Evolutionary conservation across 306 rosid genomes (phyloP).

Genomic region (Quercus dentata): DNA sequence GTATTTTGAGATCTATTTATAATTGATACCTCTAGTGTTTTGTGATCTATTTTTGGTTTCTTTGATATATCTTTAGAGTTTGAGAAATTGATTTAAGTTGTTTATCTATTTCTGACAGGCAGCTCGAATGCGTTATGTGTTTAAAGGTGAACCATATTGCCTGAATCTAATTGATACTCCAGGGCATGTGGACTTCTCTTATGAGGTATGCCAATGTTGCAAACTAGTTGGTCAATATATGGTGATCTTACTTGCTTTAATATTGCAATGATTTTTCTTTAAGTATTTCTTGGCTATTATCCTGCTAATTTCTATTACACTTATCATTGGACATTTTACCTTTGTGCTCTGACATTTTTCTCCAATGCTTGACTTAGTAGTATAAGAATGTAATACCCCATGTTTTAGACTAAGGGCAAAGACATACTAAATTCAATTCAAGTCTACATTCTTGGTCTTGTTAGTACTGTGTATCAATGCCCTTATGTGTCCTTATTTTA

Average conservation of each 20-base stretch:
- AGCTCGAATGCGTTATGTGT: constrained; percentile 81
- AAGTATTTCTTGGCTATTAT: neutral
- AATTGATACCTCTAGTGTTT: neutral
- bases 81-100: constrained; percentile 19
- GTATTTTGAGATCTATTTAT: neutral
- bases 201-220: constrained; percentile 55
- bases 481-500: neutral
- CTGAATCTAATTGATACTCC: constrained; percentile 94
- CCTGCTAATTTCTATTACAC: neutral
- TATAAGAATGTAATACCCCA: too few relatives aligned
- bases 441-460: too few relatives aligned
- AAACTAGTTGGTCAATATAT: neutral
- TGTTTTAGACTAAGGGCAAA: too few relatives aligned
- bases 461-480: too few relatives aligned
- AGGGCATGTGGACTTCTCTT: constrained; percentile 94
- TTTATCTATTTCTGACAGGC: constrained; percentile 51
- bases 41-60: neutral
- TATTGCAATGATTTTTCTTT: neutral
- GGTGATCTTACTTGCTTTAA: neutral
- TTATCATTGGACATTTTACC: neutral
- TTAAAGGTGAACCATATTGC: constrained; percentile 61
- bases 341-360: neutral
- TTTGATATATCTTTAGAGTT: neutral
- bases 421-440: too few relatives aligned
- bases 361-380: too few relatives aligned